Conservation (phyloP, 2,329 filamentous ascomycete species). For the Diaporthe aspalathi region DNA sequence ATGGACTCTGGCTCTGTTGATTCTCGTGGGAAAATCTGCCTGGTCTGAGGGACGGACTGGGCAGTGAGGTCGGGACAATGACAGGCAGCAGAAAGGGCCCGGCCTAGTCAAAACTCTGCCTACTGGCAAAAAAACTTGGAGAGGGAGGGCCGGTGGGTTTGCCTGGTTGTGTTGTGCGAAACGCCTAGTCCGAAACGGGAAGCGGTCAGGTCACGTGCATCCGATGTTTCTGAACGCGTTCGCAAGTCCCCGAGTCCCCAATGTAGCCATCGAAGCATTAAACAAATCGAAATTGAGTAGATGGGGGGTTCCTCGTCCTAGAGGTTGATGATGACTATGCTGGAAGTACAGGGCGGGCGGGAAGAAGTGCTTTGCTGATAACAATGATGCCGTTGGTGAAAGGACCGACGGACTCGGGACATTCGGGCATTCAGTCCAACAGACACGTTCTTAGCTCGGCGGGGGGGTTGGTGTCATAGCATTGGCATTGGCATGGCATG, state of each 20-base stretch:
- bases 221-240: neutral
- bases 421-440: neutral
- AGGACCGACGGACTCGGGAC: conserved; percentile 6
- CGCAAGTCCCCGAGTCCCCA: neutral
- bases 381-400: conserved; percentile 1
- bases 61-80: conserved; percentile 19
- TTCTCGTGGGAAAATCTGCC: conserved; percentile 23
- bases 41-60: conserved; percentile 25
- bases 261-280: neutral
- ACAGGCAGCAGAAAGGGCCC: conserved; percentile 5
- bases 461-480: too few species aligned
- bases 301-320: neutral
- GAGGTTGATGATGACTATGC: too few species aligned
- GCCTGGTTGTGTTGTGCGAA: conserved; percentile 25
- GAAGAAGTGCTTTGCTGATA: neutral
- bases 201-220: conserved; percentile 27
- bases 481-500: neutral
- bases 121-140: conserved; percentile 23
- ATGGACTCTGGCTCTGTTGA: conserved; percentile 36
- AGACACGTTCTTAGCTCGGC: neutral
- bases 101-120: conserved; percentile 27
- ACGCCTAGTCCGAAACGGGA: conserved; percentile 22
- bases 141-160: conserved; percentile 14
- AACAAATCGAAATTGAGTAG: neutral
- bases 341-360: neutral